Evolutionary conservation across 768 basidiomycete species (phyloP).

Genomic region (Lactarius trivialis): DNA sequence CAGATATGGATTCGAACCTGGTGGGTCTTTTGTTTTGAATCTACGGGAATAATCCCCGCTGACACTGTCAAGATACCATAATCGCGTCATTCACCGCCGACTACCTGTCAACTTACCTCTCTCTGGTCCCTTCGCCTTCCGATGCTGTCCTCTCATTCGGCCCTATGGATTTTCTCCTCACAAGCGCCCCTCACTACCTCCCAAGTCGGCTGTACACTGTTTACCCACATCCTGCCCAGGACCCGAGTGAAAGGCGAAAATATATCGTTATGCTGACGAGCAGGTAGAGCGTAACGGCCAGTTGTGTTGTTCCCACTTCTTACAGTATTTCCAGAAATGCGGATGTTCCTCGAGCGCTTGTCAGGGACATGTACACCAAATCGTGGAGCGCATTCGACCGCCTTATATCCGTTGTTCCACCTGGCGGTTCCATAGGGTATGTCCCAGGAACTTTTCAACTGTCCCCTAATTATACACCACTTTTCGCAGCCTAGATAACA

Average conservation of each 20-base stretch:
- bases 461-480: slow-evolving; percentile 3
- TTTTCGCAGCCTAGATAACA: slow-evolving; percentile 69
- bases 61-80: slow-evolving; percentile 47
- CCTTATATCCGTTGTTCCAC: slow-evolving; percentile 83
- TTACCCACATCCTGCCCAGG: slow-evolving; percentile 79
- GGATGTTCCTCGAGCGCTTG: slow-evolving; percentile 76
- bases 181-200: slow-evolving; percentile 67
- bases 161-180: slow-evolving; percentile 71
- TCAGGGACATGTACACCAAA: slow-evolving; percentile 88
- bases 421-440: slow-evolving; percentile 82
- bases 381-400: slow-evolving; percentile 91
- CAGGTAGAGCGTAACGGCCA: slow-evolving; percentile 47
- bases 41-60: background rate
- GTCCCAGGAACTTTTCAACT: slow-evolving; percentile 26
- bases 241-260: slow-evolving; percentile 60
- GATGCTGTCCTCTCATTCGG: slow-evolving; percentile 78
- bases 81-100: slow-evolving; percentile 75
- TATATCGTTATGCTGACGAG: slow-evolving; percentile 68
- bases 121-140: slow-evolving; percentile 60
- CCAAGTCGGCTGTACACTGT: slow-evolving; percentile 70
- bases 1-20: slow-evolving; percentile 74
- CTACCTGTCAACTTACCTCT: slow-evolving; percentile 70
- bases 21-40: slow-evolving; percentile 31
- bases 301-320: background rate
- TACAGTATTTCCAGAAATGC: slow-evolving; percentile 52